phyloP scores from a whole-genome alignment of 2,329 filamentous ascomycete genomes.

The Arthrobotrys pseudoclavata region DNA sequence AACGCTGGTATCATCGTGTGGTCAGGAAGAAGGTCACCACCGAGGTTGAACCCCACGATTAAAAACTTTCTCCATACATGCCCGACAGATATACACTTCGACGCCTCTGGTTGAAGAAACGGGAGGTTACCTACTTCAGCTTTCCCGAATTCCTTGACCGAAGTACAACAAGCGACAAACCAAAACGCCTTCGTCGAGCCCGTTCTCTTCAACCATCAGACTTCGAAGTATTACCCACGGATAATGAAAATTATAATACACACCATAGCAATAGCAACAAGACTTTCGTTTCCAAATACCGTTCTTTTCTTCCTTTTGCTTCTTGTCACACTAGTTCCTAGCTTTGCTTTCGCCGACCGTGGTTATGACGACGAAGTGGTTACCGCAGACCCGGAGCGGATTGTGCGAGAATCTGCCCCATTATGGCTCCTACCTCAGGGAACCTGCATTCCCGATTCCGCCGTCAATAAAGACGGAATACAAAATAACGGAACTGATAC shows the following conservation, averaged over 20 bases:
- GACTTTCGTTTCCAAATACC: slow-evolving; percentile 57
- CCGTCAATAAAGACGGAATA: slow-evolving; percentile 40
- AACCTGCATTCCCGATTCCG: slow-evolving; percentile 56
- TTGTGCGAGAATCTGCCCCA: slow-evolving; percentile 60
- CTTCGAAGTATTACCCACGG: slow-evolving; percentile 45
- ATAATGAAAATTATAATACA: slow-evolving; percentile 47
- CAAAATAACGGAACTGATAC: slow-evolving; percentile 55
- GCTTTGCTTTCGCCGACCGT: slow-evolving; percentile 14
- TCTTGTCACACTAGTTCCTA: slow-evolving; percentile 28
- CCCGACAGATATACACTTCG: slow-evolving; percentile 59
- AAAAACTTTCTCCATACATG: slow-evolving; percentile 36
- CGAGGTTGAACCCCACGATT: slow-evolving; percentile 57
- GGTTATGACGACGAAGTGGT: slow-evolving; percentile 54
- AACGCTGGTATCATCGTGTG: slow-evolving; percentile 51
- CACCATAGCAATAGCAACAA: slow-evolving; percentile 26
- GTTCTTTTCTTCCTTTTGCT: slow-evolving; percentile 48
- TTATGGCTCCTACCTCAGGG: slow-evolving; percentile 58
- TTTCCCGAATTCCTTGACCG: slow-evolving; percentile 57
- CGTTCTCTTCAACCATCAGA: slow-evolving; percentile 54
- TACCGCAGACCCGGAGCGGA: slow-evolving; percentile 51
- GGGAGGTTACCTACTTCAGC: slow-evolving; percentile 58
- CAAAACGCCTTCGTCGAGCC: slow-evolving; percentile 48
- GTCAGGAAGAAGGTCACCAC: slow-evolving; percentile 55
- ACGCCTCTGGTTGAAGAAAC: slow-evolving; percentile 60
- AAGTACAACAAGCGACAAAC: slow-evolving; percentile 41